Conservation (phyloP, 495 filamentous ascomycete species). For the Stereocaulon alpinum region DNA sequence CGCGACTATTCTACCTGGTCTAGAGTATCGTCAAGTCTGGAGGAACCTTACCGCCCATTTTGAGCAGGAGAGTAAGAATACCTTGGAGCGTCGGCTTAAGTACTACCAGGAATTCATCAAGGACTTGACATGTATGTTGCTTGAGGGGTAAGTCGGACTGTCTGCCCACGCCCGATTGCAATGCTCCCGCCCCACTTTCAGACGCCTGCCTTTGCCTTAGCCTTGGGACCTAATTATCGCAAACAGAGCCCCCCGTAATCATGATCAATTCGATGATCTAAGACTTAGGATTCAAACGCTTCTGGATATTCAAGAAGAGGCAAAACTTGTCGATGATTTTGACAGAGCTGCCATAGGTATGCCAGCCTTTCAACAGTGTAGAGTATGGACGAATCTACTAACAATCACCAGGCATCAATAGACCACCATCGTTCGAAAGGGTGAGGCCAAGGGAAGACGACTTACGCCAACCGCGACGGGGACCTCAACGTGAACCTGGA, state of each 20-base stretch:
- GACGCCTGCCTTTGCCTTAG: not conserved
- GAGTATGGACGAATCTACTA: not conserved
- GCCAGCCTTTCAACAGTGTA: not conserved
- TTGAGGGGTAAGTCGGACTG: constrained; percentile 31
- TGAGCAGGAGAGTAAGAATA: constrained; percentile 38
- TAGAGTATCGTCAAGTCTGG: constrained; percentile 43
- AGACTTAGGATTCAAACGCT: not conserved
- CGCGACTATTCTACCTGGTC: constrained; percentile 26
- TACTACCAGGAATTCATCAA: constrained; percentile 33
- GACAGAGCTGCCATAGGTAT: not conserved
- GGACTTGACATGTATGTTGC: constrained; percentile 23
- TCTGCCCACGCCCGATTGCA: not conserved
- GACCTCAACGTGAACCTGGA: not conserved
- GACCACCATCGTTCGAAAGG: constrained; percentile 17
- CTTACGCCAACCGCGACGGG: not conserved
- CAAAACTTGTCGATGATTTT: not conserved
- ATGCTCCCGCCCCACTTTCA: not conserved
- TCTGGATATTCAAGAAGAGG: constrained; percentile 3
- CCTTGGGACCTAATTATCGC: not conserved
- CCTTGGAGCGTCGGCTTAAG: constrained; percentile 41
- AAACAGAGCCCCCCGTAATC: not conserved
- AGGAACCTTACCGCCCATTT: constrained; percentile 39
- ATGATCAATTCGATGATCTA: constrained; percentile 12
- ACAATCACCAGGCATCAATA: constrained; percentile 1
- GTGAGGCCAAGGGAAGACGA: not conserved